Evolutionary conservation across 2,329 filamentous ascomycete species (phyloP).

Genomic region (Aspergillaceae sp.): DNA sequence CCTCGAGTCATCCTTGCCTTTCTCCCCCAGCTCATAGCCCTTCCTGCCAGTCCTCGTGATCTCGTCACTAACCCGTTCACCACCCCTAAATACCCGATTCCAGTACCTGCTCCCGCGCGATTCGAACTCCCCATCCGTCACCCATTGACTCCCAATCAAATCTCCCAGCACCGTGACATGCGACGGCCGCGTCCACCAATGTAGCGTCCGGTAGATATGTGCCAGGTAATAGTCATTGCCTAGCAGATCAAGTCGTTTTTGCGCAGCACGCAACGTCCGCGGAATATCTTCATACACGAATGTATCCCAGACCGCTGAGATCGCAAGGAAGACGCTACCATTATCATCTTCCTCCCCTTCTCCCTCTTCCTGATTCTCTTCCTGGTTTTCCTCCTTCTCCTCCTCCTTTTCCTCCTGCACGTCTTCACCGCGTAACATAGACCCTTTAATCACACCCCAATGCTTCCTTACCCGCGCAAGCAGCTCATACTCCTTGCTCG

Average conservation of each 20-base stretch:
- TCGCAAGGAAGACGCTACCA: constrained; percentile 6
- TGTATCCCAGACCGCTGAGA: constrained; percentile 14
- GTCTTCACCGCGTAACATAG: constrained; percentile 2
- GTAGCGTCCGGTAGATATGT: constrained; percentile 77
- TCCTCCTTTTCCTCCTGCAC: background rate
- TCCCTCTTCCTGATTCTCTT: background rate
- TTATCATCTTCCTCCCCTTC: background rate
- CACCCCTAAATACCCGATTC: constrained; percentile 66
- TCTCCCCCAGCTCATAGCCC: constrained; percentile 33
- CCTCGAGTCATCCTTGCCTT: constrained; percentile 8
- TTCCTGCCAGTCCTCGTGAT: constrained; percentile 25
- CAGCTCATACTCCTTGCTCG: constrained; percentile 39
- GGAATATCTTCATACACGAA: constrained; percentile 60
- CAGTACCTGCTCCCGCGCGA: constrained; percentile 67
- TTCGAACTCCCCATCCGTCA: constrained; percentile 74
- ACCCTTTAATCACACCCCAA: constrained; percentile 18
- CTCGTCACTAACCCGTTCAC: constrained; percentile 51
- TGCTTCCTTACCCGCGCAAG: constrained; percentile 35
- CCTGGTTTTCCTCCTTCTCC: background rate
- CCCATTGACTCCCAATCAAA: constrained; percentile 90
- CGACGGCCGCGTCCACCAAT: constrained; percentile 77
- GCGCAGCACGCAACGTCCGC: constrained; percentile 54
- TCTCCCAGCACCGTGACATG: constrained; percentile 87
- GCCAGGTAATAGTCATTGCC: constrained; percentile 94
- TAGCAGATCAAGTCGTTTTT: constrained; percentile 78